Evolutionary conservation across 208 protist species (phyloP), one percentile per base, ranked within the genome.

Genomic region (Acanthamoeba royreba): DNA sequence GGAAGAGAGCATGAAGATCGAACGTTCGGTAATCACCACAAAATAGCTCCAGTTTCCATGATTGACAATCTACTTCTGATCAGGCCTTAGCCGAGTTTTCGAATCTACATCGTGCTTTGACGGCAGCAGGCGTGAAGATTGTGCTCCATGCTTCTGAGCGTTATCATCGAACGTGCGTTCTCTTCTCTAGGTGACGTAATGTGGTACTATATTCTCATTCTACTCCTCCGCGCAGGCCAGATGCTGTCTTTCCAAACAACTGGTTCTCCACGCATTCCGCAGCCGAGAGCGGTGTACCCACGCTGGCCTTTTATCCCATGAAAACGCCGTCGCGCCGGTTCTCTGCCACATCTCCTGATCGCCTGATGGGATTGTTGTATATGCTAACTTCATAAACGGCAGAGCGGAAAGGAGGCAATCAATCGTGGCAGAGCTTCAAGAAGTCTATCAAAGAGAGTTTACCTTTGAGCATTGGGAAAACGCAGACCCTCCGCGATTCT

Each of bases 171-270:
- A 53, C 45, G 1, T 52, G 22, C 45, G 35, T 72, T 83, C 74
- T 22, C 15, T 40, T 11, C 79, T 46, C 77, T 19, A 15, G 35
- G 15, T 38, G 38, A n/a, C 38, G 22, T 40, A 19, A 19, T 2
- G 11, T 85, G n/a, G 3, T 25, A 28, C 35, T 47, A 11, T 19
- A 47, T 22, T 25, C 33, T 38, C 0, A 38, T 40, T 25, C 1
- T 69, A 4, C 33, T 89, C 83, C 7, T 72, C 35, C 87, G 47
- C n/a, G 45, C 58, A 79, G 93, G 52, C 95, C 95, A 4, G 95
- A 96, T 81, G 93, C 95, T 11, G 77, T 93, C 19, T 96, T 96
- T 35, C 94, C 94, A n/a, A 96, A 96, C 93, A 96, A 96, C 88
- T 96, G 95, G 95, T 96, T 96, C 93, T 94, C 86, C 69, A 95